Conservation (phyloP, 768 basidiomycete genomes). For the Auricularia heimuer region DNA sequence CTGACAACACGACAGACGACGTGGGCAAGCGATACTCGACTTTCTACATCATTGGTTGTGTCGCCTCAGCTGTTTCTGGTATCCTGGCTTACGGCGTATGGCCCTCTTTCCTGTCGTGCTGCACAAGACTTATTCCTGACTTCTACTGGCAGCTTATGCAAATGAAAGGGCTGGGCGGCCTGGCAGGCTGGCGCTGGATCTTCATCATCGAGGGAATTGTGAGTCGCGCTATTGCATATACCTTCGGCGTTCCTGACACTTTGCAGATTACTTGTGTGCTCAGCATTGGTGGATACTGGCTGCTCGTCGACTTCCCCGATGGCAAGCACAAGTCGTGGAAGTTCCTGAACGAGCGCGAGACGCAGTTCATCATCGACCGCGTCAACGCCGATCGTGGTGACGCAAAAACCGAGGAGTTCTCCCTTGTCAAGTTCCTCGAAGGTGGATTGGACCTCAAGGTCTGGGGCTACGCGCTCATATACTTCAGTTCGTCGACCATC, state of each 20-base stretch:
- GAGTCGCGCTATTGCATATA: too few species aligned
- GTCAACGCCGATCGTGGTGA: conserved; percentile 20
- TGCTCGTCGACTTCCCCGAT: conserved; percentile 23
- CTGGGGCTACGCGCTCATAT: conserved; percentile 17
- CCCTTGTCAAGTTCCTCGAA: conserved; percentile 11
- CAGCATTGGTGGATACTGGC: conserved; percentile 8
- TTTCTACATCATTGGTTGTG: conserved; percentile 6
- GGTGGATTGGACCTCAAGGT: conserved; percentile 16
- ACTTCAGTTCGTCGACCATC: conserved; percentile 14
- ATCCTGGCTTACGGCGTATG: conserved; percentile 10
- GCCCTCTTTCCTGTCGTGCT: not conserved
- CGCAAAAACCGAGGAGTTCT: conserved; percentile 14
- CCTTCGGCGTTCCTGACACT: too few species aligned
- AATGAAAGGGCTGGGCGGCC: conserved; percentile 8
- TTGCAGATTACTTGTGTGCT: conserved; percentile 9
- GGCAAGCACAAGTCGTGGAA: conserved; percentile 11
- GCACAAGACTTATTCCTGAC: not conserved
- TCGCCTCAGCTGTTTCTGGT: conserved; percentile 8
- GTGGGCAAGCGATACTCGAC: not conserved
- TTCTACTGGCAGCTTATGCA: not conserved
- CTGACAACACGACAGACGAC: not conserved
- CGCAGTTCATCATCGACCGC: conserved; percentile 13
- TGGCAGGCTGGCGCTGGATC: conserved; percentile 22
- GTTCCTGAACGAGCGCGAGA: conserved; percentile 18
- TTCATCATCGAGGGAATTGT: conserved; percentile 16